Percentiles rank a stretch among this genome's conserved stretches.
phyloP scores from a whole-genome alignment of 345 rosid genomes.

The Acer negundo region DNA sequence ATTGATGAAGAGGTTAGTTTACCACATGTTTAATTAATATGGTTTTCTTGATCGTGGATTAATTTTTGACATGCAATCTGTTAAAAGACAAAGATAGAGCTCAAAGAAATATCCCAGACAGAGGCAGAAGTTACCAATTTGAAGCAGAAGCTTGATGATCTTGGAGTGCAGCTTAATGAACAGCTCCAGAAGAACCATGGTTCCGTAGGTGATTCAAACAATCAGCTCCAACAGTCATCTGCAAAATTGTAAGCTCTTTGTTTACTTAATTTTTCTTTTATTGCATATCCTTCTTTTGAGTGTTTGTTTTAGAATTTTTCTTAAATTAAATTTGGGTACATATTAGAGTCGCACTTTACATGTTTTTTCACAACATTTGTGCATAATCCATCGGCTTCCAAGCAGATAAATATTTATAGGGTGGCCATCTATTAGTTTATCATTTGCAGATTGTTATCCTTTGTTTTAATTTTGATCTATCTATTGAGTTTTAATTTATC shows the following conservation, averaged over 20 bases:
- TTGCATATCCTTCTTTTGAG: not conserved
- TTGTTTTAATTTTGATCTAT: conserved; percentile 10
- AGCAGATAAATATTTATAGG: not conserved
- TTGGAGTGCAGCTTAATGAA: conserved; percentile 49
- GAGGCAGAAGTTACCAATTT: conserved; percentile 62
- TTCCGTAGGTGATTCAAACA: conserved; percentile 39
- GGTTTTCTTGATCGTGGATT: conserved; percentile 20
- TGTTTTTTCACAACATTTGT: not conserved
- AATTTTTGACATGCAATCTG: conserved; percentile 27
- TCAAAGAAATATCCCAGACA: conserved; percentile 63
- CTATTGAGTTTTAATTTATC: conserved; percentile 7
- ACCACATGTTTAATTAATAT: conserved; percentile 10
- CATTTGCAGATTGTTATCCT: not conserved
- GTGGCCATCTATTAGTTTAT: not conserved
- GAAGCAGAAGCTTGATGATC: conserved; percentile 64
- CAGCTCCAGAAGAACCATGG: conserved; percentile 39
- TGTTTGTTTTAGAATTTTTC: not conserved
- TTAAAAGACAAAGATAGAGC: conserved; percentile 59
- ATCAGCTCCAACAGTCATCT: conserved; percentile 31
- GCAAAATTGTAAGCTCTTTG: conserved; percentile 44
- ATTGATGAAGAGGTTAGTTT: conserved; percentile 65
- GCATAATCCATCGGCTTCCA: not conserved
- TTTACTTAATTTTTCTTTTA: conserved; percentile 3
- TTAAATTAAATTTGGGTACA: not conserved
- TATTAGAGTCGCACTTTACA: not conserved